phyloP scores from a whole-genome alignment of 2,329 filamentous ascomycete genomes.

The Magnaporthiopsis incrustans region DNA sequence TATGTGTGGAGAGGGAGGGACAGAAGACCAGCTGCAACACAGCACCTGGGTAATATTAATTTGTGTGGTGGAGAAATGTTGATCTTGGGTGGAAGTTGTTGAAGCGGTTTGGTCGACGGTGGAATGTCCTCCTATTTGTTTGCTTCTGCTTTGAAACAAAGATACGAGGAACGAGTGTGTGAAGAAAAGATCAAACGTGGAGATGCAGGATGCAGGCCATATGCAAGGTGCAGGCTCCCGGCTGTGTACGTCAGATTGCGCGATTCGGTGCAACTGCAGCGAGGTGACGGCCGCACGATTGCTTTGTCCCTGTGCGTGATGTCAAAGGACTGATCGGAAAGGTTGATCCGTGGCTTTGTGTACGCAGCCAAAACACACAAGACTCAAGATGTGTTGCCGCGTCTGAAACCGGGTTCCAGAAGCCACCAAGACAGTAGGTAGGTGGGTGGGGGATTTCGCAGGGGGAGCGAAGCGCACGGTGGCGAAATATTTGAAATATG shows the following conservation, averaged over 20 bases:
- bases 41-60: background rate
- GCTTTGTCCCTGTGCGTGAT: conserved; percentile 3
- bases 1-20: background rate
- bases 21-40: background rate
- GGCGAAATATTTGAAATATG: background rate
- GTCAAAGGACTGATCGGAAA: background rate
- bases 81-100: background rate
- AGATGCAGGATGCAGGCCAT: conserved; percentile 1
- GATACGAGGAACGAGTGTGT: background rate
- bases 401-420: background rate
- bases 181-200: conserved; percentile 2
- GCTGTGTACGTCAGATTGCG: background rate
- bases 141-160: background rate
- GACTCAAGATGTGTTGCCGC: background rate
- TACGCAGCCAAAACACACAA: background rate
- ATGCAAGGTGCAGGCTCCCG: conserved; percentile 3
- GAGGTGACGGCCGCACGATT: conserved; percentile 3
- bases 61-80: background rate
- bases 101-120: background rate
- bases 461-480: too few species aligned
- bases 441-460: too few species aligned
- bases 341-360: background rate
- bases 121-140: background rate
- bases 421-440: too few species aligned
- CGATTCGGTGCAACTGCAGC: conserved; percentile 1